Percentiles rank a stretch among this genome's conserved stretches.
These are phyloP conservation scores for Clarkia xantiana DNA, from an alignment of 345 rosid genomes.

Conservation along the genomic window DNA sequence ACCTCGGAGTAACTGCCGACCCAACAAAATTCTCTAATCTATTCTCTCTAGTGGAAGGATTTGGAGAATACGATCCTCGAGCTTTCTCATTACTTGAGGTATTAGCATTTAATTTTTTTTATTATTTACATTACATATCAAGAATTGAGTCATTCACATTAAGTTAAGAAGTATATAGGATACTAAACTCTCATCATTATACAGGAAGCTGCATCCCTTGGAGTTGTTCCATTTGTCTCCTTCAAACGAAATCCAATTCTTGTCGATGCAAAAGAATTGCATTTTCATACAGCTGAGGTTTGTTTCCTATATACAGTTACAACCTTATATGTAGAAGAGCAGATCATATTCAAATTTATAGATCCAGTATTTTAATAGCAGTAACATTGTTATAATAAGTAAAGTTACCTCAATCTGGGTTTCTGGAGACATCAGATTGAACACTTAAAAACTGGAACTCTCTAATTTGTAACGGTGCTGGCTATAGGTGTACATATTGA, in stretches of 20 bases:
- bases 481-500: slow-evolving; percentile 76
- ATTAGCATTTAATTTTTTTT: slow-evolving; percentile 9
- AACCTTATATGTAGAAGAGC: too few species aligned
- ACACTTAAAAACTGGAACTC: background rate
- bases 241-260: slow-evolving; percentile 43
- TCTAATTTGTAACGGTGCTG: slow-evolving; percentile 9
- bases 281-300: slow-evolving; percentile 51
- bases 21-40: slow-evolving; percentile 38
- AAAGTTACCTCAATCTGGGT: too few species aligned
- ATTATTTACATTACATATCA: slow-evolving; percentile 5
- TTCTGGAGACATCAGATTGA: too few species aligned
- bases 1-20: slow-evolving; percentile 37
- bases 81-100: slow-evolving; percentile 89
- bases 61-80: slow-evolving; percentile 92
- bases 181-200: slow-evolving; percentile 8
- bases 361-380: background rate
- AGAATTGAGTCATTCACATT: slow-evolving; percentile 1
- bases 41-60: slow-evolving; percentile 67
- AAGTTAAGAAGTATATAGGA: slow-evolving; percentile 1
- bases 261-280: slow-evolving; percentile 49
- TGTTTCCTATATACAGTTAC: slow-evolving; percentile 6
- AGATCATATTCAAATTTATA: background rate
- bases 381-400: background rate
- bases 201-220: slow-evolving; percentile 77
- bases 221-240: slow-evolving; percentile 50